Percentiles rank a stretch among this genome's conserved stretches.
These are phyloP conservation scores for Trametes elegans DNA, from an alignment of 768 basidiomycete species.

Conservation along the genomic window DNA sequence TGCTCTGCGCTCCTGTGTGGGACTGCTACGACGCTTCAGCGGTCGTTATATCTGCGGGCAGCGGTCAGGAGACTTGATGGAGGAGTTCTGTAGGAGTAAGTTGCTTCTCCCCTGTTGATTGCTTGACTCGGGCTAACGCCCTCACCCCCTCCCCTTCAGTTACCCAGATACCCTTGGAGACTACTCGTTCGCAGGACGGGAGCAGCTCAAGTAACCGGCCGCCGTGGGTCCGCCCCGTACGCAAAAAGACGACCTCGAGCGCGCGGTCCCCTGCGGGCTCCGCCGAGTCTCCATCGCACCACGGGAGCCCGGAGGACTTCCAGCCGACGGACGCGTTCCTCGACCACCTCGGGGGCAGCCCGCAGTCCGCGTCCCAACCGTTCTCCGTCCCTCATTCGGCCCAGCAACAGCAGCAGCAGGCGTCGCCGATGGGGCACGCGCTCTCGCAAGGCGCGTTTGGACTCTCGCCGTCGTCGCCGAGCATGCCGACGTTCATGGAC, in stretches of 20 bases:
- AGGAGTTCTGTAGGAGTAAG: conserved; percentile 91
- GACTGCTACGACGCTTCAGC: conserved; percentile 84
- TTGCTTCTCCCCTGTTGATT: conserved; percentile 29
- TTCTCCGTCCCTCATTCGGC: conserved; percentile 7
- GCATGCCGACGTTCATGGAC: conserved; percentile 36
- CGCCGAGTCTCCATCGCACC: conserved; percentile 35
- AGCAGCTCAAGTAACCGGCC: conserved; percentile 52
- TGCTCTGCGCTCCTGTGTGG: conserved; percentile 83
- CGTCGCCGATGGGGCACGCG: not conserved
- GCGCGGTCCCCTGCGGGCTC: conserved; percentile 38
- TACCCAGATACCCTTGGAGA: conserved; percentile 84
- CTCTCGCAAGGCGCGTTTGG: conserved; percentile 4
- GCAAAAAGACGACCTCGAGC: conserved; percentile 62
- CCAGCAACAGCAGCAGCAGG: conserved; percentile 1
- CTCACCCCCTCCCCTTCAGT: conserved; percentile 38
- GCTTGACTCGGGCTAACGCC: not conserved
- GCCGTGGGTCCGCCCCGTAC: conserved; percentile 88
- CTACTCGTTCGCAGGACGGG: conserved; percentile 49
- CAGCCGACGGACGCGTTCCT: conserved; percentile 59
- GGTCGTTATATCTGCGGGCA: conserved; percentile 91
- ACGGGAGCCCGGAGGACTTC: conserved; percentile 61
- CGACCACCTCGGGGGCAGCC: conserved; percentile 36
- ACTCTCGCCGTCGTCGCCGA: conserved; percentile 23
- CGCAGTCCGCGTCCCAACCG: conserved; percentile 6
- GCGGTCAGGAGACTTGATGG: conserved; percentile 88